Percentiles rank a stretch among this genome's conserved stretches.
phyloP scores from a whole-genome alignment of 768 basidiomycete genomes.

The Pleurotus giganteus region DNA sequence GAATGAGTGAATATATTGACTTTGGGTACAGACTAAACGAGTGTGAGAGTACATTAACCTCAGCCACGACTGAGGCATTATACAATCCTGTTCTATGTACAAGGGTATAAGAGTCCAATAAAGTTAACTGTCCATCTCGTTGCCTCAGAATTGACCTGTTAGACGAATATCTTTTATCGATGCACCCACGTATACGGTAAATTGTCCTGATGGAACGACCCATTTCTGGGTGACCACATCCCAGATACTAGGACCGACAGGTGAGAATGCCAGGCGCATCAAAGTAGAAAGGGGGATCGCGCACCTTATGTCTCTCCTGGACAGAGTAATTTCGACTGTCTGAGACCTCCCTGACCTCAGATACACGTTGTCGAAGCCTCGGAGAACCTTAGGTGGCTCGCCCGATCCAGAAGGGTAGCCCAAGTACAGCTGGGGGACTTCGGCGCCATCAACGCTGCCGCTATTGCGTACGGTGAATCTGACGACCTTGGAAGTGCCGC shows the following conservation, averaged over 20 bases:
- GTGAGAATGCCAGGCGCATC: background rate
- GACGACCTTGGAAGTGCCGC: conserved; percentile 39
- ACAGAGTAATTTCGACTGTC: conserved; percentile 50
- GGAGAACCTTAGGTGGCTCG: conserved; percentile 70
- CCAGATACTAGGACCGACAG: conserved; percentile 40
- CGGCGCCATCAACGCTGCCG: conserved; percentile 54
- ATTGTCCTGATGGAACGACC: conserved; percentile 48
- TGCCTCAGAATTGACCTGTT: conserved; percentile 26
- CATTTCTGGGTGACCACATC: conserved; percentile 50
- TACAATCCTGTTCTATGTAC: too few species aligned
- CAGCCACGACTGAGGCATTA: too few species aligned
- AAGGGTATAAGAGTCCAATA: too few species aligned
- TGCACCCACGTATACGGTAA: conserved; percentile 52
- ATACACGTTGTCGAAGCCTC: conserved; percentile 64
- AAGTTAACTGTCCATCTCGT: too few species aligned
- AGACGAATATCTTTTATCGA: conserved; percentile 48
- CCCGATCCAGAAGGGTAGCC: conserved; percentile 59
- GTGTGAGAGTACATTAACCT: too few species aligned
- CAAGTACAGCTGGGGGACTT: conserved; percentile 80
- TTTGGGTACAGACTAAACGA: too few species aligned
- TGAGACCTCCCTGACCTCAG: conserved; percentile 44
- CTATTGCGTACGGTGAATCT: conserved; percentile 67
- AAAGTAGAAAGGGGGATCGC: conserved; percentile 7
- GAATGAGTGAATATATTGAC: too few species aligned
- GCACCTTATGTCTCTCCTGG: conserved; percentile 45